Evolutionary conservation across 2,329 filamentous ascomycete genomes (phyloP), one percentile per base, ranked within the genome.

Genomic region (Elsinoe ampelina): DNA sequence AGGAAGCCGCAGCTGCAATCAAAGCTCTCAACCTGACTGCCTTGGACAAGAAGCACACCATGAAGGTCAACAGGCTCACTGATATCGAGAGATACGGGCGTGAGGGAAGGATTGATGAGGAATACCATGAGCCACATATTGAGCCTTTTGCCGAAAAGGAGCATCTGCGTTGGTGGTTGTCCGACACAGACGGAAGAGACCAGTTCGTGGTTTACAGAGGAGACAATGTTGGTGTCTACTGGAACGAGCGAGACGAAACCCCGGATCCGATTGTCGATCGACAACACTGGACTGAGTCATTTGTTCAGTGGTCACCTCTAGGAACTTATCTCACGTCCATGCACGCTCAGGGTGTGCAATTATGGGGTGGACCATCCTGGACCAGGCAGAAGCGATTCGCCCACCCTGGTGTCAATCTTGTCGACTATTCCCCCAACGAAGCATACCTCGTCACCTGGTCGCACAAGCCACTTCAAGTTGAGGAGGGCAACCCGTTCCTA

Each of bases 381-480:
- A 84, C 85, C 64, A 84, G 93, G 66, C 86, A 95, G 68, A 91
- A 89, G 72, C 86, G 95, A 61, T 97, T 98, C 69, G 87, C 91
- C 47, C 93, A 98, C 72, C 91, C 92, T 1, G 93, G 87, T 61
- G 92, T 96, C 70, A 95, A 96, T 75, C 83, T 97, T 55, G 85
- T 97, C 61, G 92, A 95, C 70, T 98, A 95, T 76, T 98, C 93
- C 3, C 93, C 92, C 17, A 79, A 78, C 69, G 93, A 98, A 75
- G 90, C 86, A 68, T 98, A 95, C 74, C 72, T 98, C 57, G 91
- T 92, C 57, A 97, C 93, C 57, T 98, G 93, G 93, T 97, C 93
- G 54, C 89, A 92, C 73, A 83, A 89, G 52, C 90, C 93, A 20
- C 95, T 98, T 67, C 83, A 87, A 60, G 89, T 98, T 58, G 88